phyloP scores from a whole-genome alignment of 805 yeast species.

The Kodamaea kaohsiungensis region DNA sequence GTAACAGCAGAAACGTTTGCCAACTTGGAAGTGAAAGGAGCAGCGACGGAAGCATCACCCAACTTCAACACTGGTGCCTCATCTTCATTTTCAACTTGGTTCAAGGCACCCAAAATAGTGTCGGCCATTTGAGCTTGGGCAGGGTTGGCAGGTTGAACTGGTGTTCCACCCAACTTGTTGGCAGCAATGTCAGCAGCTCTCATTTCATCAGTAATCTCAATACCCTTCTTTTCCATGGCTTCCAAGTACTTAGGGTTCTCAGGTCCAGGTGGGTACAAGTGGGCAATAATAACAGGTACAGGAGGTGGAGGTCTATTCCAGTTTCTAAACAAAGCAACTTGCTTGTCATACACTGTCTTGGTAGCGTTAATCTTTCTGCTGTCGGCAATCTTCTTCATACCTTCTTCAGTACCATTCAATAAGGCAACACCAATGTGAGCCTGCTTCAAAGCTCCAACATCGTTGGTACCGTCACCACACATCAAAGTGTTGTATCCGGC shows the following conservation, averaged over 20 bases:
- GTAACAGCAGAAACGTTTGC: slow-evolving; percentile 91
- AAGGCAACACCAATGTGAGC: slow-evolving; percentile 99
- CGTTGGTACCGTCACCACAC: slow-evolving; percentile 99
- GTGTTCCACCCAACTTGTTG: slow-evolving; percentile 29
- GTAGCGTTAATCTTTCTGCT: slow-evolving; percentile 65
- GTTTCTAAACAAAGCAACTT: slow-evolving; percentile 69
- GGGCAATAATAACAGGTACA: slow-evolving; percentile 86
- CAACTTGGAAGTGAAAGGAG: slow-evolving; percentile 95
- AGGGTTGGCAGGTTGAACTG: slow-evolving; percentile 24
- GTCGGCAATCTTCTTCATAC: slow-evolving; percentile 86
- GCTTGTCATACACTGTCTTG: slow-evolving; percentile 77
- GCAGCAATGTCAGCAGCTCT: slow-evolving; percentile 59
- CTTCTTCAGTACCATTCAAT: slow-evolving; percentile 93
- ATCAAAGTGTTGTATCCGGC: slow-evolving; percentile 91
- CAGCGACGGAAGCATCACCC: slow-evolving; percentile 99
- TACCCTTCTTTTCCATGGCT: slow-evolving; percentile 84
- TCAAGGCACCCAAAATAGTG: slow-evolving; percentile 55
- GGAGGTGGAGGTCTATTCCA: slow-evolving; percentile 88
- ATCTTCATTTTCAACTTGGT: slow-evolving; percentile 61
- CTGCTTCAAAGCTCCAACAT: slow-evolving; percentile 98
- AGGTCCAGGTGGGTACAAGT: slow-evolving; percentile 94
- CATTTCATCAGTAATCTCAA: slow-evolving; percentile 74
- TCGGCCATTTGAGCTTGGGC: slow-evolving; percentile 49
- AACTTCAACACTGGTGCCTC: slow-evolving; percentile 93
- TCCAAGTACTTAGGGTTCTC: slow-evolving; percentile 82